Evolutionary conservation across 805 yeast species (phyloP).

Genomic region (Candida coquimbonensis): DNA sequence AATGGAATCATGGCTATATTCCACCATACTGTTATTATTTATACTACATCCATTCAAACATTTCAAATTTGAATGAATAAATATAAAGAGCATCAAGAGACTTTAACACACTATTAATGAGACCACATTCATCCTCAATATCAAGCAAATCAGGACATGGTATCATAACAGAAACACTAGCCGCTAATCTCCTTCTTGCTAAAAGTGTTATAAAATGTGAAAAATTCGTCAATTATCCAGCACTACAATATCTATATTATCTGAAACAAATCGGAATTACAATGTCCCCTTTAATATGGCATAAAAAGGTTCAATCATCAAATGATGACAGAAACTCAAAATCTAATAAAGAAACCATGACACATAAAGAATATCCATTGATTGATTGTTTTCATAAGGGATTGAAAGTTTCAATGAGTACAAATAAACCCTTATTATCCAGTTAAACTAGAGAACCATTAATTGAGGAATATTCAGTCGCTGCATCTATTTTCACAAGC

Average conservation of each 20-base stretch:
- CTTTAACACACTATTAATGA: constrained; percentile 13
- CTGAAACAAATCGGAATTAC: constrained; percentile 24
- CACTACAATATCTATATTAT: constrained; percentile 21
- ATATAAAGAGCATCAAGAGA: constrained; percentile 13
- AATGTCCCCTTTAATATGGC: constrained; percentile 25
- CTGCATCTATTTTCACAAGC: constrained; percentile 21
- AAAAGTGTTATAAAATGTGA: constrained; percentile 22
- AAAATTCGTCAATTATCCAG: constrained; percentile 17
- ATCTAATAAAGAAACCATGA: background rate
- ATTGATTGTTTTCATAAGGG: constrained; percentile 22
- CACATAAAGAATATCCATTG: constrained; percentile 19
- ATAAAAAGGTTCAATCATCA: constrained; percentile 17
- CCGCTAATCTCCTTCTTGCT: constrained; percentile 19
- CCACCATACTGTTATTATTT: constrained; percentile 34
- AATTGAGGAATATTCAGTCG: constrained; percentile 24
- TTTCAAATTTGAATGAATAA: constrained; percentile 17
- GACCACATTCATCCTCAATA: constrained; percentile 21
- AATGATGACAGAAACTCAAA: constrained; percentile 17
- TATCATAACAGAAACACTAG: constrained; percentile 19
- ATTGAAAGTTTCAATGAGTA: constrained; percentile 18
- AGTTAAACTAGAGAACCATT: constrained; percentile 23
- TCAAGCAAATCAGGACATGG: constrained; percentile 21
- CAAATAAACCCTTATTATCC: constrained; percentile 22
- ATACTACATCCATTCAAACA: constrained; percentile 27
- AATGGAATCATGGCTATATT: constrained; percentile 28